Conservation (phyloP, 2,329 filamentous ascomycete genomes). For the Pestalotiopsis sp. region DNA sequence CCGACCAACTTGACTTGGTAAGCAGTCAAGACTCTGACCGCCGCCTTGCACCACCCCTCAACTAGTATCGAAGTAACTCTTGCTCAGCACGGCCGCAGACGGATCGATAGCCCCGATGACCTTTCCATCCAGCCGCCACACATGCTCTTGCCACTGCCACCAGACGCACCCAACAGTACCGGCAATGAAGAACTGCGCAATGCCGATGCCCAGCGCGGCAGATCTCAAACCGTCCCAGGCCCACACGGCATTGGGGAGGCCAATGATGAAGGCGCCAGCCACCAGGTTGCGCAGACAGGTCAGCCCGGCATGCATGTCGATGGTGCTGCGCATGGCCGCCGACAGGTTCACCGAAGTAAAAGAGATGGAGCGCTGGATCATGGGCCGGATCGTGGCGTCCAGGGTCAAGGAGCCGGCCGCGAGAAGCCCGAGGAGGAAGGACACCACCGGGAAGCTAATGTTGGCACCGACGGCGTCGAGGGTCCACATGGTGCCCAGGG, state of each 20-base stretch:
- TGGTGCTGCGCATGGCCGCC: constrained; percentile 47
- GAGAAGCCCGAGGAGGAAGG: constrained; percentile 49
- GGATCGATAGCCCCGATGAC: constrained; percentile 51
- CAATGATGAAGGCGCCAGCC: constrained; percentile 46
- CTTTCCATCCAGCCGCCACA: constrained; percentile 47
- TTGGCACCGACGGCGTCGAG: constrained; percentile 26
- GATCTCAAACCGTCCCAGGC: constrained; percentile 38
- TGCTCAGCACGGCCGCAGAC: constrained; percentile 42
- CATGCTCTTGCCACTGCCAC: constrained; percentile 44
- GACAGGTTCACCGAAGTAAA: constrained; percentile 51
- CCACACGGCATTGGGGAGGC: constrained; percentile 40
- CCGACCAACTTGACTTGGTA: background rate
- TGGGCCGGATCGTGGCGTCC: constrained; percentile 42
- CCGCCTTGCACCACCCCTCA: background rate
- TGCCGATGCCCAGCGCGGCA: constrained; percentile 43
- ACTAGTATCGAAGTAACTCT: constrained; percentile 47
- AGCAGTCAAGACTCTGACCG: background rate
- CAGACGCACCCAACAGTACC: constrained; percentile 37
- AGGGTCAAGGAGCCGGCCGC: constrained; percentile 45
- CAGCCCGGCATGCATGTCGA: constrained; percentile 51
- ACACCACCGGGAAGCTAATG: constrained; percentile 43
- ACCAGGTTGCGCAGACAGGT: constrained; percentile 42
- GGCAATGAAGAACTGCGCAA: constrained; percentile 43
- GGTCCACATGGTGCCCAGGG: constrained; percentile 29
- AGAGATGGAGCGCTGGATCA: constrained; percentile 49